Evolutionary conservation across 2,329 filamentous ascomycete genomes (phyloP).

Genomic region (Trichoderma simmonsii): DNA sequence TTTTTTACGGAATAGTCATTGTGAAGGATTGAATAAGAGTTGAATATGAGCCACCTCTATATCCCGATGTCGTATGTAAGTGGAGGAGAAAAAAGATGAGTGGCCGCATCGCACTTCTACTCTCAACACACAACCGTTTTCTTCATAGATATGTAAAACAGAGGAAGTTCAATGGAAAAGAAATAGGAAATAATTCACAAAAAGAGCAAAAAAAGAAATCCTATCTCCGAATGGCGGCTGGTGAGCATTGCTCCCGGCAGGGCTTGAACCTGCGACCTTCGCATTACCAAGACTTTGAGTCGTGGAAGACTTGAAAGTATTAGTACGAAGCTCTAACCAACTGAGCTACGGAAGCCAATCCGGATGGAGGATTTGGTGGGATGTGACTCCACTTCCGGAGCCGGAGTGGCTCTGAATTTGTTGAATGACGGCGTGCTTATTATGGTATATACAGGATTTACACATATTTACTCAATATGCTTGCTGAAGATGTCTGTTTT

Average conservation of each 20-base stretch:
- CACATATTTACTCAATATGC: background rate
- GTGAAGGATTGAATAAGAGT: background rate
- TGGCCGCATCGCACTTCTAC: background rate
- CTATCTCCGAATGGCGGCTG: background rate
- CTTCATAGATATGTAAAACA: background rate
- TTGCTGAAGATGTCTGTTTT: too few relatives aligned
- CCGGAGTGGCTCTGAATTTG: background rate
- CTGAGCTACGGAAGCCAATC: background rate
- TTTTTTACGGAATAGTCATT: background rate
- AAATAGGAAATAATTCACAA: background rate
- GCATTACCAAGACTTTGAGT: background rate
- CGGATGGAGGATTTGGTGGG: background rate
- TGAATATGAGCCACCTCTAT: background rate
- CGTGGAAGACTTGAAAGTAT: background rate
- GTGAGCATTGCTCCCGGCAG: conserved; percentile 2
- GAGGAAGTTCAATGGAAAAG: background rate
- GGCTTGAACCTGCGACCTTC: conserved; percentile 10
- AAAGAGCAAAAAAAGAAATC: background rate
- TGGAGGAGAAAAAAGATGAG: background rate
- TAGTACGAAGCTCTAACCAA: background rate
- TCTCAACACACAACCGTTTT: background rate
- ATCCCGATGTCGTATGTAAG: background rate
- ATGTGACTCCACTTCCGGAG: background rate
- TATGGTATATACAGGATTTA: background rate
- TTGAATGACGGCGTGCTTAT: background rate